Evolutionary conservation across 352 stramenopile species (phyloP).

Genomic region (Globisporangium megalacanthum): DNA sequence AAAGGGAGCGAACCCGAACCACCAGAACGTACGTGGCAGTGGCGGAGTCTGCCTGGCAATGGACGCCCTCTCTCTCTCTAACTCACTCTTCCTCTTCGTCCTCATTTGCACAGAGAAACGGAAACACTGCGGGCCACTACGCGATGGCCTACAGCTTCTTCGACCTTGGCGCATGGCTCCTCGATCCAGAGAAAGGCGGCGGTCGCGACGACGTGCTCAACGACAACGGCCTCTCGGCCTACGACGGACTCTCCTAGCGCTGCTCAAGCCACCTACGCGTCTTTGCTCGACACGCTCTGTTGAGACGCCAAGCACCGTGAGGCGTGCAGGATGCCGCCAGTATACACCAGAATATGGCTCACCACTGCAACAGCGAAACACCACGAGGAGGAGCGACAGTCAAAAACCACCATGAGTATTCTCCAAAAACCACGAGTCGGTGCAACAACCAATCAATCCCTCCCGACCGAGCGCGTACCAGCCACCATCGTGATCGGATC

Average conservation of each 20-base stretch:
- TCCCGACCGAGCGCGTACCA: neutral
- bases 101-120: constrained; percentile 36
- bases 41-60: neutral
- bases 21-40: constrained; percentile 69
- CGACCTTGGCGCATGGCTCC: constrained; percentile 89
- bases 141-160: constrained; percentile 91
- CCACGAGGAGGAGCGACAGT: neutral
- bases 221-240: constrained; percentile 86
- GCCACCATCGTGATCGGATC: neutral
- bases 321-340: neutral
- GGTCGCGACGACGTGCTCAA: constrained; percentile 86
- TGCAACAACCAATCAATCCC: neutral
- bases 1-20: constrained; percentile 89
- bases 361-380: neutral
- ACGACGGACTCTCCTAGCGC: constrained; percentile 79
- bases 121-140: constrained; percentile 92
- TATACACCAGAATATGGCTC: neutral
- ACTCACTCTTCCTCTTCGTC: neutral
- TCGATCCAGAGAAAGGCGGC: constrained; percentile 83
- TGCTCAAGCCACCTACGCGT: neutral
- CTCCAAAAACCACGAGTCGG: neutral
- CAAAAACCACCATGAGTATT: neutral
- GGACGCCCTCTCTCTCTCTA: neutral
- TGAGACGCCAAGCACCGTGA: neutral
- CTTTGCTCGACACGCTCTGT: neutral